phyloP scores from a whole-genome alignment of 495 filamentous ascomycete species.

The Hypoxylon cercidicola region DNA sequence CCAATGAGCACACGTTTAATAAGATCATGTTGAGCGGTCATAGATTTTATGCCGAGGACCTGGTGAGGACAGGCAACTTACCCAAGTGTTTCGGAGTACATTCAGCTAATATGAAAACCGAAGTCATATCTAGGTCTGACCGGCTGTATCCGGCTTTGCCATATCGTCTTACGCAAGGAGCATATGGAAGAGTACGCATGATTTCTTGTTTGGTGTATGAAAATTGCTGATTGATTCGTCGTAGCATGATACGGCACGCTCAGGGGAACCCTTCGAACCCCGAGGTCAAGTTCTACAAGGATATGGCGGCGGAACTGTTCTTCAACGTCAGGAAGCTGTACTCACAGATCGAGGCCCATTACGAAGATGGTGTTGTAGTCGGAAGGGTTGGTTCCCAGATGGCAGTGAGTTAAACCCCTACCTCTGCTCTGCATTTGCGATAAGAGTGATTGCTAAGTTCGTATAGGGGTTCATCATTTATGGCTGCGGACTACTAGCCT shows the following conservation, averaged over 20 bases:
- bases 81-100: neutral
- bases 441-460: constrained; percentile 5
- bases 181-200: constrained; percentile 57
- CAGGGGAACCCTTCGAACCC: constrained; percentile 50
- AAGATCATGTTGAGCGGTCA: constrained; percentile 55
- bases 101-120: constrained; percentile 1
- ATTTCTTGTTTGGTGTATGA: neutral
- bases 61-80: constrained; percentile 42
- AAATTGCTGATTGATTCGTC: constrained; percentile 7
- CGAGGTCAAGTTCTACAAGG: constrained; percentile 51
- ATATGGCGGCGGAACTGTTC: constrained; percentile 60
- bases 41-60: constrained; percentile 54
- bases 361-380: constrained; percentile 50
- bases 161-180: constrained; percentile 61
- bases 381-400: constrained; percentile 62
- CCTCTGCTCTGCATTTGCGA: neutral
- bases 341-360: constrained; percentile 60
- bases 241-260: constrained; percentile 53
- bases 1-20: constrained; percentile 57
- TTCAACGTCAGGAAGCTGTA: constrained; percentile 57
- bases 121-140: constrained; percentile 62
- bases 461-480: constrained; percentile 59
- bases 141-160: constrained; percentile 60
- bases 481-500: constrained; percentile 60
- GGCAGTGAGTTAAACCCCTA: constrained; percentile 48